These are phyloP conservation scores for Asterophora lycoperdoides DNA, from an alignment of 768 basidiomycete species.

Conservation along the genomic window DNA sequence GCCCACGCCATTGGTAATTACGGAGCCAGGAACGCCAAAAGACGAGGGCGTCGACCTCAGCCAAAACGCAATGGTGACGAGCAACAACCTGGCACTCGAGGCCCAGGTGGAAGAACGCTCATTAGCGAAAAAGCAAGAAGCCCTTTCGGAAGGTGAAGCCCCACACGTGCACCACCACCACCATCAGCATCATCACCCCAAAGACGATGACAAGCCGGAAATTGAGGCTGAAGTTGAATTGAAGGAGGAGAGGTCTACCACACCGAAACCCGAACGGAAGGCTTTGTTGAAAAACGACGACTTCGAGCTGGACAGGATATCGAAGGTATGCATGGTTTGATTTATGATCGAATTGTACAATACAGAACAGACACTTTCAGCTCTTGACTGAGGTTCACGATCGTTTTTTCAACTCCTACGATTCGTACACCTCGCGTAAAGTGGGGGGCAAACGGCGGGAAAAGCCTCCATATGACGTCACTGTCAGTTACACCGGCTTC, in stretches of 20 bases:
- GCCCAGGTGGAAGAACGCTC: conserved; percentile 84
- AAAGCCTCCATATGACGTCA: conserved; percentile 60
- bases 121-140: conserved; percentile 83
- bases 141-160: conserved; percentile 47
- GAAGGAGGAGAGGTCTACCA: conserved; percentile 13
- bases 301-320: conserved; percentile 72
- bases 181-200: conserved; percentile 7
- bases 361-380: conserved; percentile 33
- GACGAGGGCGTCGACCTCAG: conserved; percentile 43
- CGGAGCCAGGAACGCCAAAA: conserved; percentile 22
- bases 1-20: conserved; percentile 11
- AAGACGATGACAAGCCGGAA: conserved; percentile 13
- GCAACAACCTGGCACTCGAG: conserved; percentile 74
- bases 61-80: conserved; percentile 55
- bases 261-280: conserved; percentile 47
- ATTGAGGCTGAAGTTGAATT: conserved; percentile 13
- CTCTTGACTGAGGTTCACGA: conserved; percentile 78
- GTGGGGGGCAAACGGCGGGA: conserved; percentile 23
- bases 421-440: conserved; percentile 34
- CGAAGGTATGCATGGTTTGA: conserved; percentile 44
- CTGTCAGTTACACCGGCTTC: conserved; percentile 45
- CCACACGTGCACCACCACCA: conserved; percentile 23
- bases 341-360: neutral
- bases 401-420: conserved; percentile 70
- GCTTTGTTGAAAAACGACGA: conserved; percentile 88